Conservation (phyloP, 768 basidiomycete genomes). For the Podaxis pistillaris region DNA sequence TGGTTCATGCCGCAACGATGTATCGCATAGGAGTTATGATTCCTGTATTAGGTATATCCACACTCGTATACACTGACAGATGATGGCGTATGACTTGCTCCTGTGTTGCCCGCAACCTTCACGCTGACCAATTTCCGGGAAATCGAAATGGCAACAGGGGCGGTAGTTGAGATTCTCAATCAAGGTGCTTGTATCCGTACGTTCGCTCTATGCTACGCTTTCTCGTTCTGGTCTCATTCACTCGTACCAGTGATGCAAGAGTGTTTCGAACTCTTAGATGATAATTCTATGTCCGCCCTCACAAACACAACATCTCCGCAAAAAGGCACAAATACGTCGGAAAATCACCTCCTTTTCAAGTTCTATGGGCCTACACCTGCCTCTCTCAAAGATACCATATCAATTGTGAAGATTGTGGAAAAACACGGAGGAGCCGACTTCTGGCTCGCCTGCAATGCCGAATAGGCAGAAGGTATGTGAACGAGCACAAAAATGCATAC, state of each 20-base stretch:
- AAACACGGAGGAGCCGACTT: slow-evolving; percentile 70
- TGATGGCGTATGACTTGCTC: slow-evolving; percentile 51
- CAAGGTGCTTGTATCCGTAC: slow-evolving; percentile 74
- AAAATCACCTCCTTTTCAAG: slow-evolving; percentile 80
- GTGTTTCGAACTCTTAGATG: slow-evolving; percentile 83
- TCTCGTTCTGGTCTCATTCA: background rate
- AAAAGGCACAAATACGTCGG: slow-evolving; percentile 51
- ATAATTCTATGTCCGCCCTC: slow-evolving; percentile 60
- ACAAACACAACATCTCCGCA: slow-evolving; percentile 48
- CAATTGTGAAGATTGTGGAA: slow-evolving; percentile 54
- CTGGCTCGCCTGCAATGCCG: slow-evolving; percentile 56
- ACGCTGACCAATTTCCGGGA: slow-evolving; percentile 81
- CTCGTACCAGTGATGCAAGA: slow-evolving; percentile 41
- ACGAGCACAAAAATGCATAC: slow-evolving; percentile 66
- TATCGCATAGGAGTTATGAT: no score
- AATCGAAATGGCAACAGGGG: slow-evolving; percentile 70
- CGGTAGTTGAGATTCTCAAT: slow-evolving; percentile 71
- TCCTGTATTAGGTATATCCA: no score
- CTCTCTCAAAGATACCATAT: slow-evolving; percentile 58
- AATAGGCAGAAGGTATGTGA: slow-evolving; percentile 77
- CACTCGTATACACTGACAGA: no score
- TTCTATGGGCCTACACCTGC: slow-evolving; percentile 69
- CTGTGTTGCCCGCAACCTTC: slow-evolving; percentile 77
- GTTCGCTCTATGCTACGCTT: slow-evolving; percentile 22
- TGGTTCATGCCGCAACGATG: no score